Evolutionary conservation across 2,329 filamentous ascomycete genomes (phyloP).

Genomic region (Trichoderma gracile): DNA sequence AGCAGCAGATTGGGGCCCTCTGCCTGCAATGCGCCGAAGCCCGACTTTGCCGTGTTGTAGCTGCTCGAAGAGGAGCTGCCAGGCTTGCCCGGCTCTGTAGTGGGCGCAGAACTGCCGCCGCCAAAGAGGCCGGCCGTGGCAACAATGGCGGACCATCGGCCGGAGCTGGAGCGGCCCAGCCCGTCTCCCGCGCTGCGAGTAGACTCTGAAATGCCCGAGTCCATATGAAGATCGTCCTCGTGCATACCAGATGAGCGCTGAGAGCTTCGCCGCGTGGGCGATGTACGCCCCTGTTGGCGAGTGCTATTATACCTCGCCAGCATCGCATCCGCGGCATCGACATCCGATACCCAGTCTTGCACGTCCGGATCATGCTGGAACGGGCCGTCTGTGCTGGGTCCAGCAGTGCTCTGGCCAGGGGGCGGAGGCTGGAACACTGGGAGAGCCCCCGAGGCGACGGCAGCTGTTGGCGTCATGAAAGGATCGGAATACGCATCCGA

Average conservation of each 20-base stretch:
- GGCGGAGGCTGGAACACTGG: constrained; percentile 33
- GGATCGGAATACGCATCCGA: constrained; percentile 49
- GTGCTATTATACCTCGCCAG: constrained; percentile 47
- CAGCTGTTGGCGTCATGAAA: constrained; percentile 49
- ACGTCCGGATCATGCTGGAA: constrained; percentile 52
- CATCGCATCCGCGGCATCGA: constrained; percentile 56
- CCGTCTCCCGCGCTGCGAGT: constrained; percentile 50
- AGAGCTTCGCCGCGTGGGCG: constrained; percentile 44
- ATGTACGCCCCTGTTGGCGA: constrained; percentile 38
- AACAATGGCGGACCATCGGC: constrained; percentile 39
- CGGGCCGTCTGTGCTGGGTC: constrained; percentile 45
- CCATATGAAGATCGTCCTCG: constrained; percentile 55
- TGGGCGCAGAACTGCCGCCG: constrained; percentile 34
- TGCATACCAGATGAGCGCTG: constrained; percentile 39
- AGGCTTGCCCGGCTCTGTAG: constrained; percentile 37
- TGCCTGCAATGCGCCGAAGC: constrained; percentile 53
- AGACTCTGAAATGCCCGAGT: constrained; percentile 58
- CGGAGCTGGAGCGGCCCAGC: constrained; percentile 40
- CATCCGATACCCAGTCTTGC: constrained; percentile 58
- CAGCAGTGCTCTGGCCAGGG: constrained; percentile 39
- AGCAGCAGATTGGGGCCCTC: constrained; percentile 55
- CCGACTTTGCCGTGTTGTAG: constrained; percentile 57
- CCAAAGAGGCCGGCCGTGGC: constrained; percentile 34
- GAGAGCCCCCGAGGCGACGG: constrained; percentile 27
- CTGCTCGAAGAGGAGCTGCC: constrained; percentile 47